A percentile compares a stretch with the other conserved stretches of the same genome.
Evolutionary conservation across 2,329 filamentous ascomycete genomes (phyloP).

Genomic region (Talaromyces albobiverticillius): DNA sequence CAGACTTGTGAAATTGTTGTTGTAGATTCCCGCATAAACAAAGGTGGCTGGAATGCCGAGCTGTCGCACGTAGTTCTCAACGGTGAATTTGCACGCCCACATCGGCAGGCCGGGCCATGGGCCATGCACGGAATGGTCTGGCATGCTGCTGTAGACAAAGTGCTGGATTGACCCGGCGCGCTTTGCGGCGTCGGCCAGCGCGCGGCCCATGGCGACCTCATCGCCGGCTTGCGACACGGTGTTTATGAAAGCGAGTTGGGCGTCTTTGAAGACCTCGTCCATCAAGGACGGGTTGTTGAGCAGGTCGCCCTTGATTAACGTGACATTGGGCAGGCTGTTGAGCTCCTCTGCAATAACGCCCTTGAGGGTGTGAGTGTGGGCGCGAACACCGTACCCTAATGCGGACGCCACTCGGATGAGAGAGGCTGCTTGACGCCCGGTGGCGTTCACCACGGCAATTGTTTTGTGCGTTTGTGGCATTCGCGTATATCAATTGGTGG

Average conservation of each 20-base stretch:
- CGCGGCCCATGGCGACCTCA: slow-evolving; percentile 84
- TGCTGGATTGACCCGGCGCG: slow-evolving; percentile 74
- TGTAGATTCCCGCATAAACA: slow-evolving; percentile 95
- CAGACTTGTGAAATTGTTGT: slow-evolving; percentile 96
- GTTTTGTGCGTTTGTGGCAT: slow-evolving; percentile 62
- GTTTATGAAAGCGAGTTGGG: slow-evolving; percentile 93
- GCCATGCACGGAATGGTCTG: slow-evolving; percentile 81
- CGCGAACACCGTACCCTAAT: slow-evolving; percentile 88
- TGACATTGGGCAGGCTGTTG: slow-evolving; percentile 75
- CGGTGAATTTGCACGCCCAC: slow-evolving; percentile 88
- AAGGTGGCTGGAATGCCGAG: slow-evolving; percentile 84
- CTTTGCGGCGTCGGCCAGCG: slow-evolving; percentile 85
- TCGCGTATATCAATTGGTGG: slow-evolving; percentile 17
- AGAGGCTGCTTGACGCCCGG: slow-evolving; percentile 91
- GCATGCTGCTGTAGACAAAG: slow-evolving; percentile 96
- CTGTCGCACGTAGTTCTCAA: slow-evolving; percentile 86
- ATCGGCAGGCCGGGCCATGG: slow-evolving; percentile 82
- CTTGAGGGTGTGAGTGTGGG: slow-evolving; percentile 82
- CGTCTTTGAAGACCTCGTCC: slow-evolving; percentile 73
- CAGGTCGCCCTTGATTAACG: slow-evolving; percentile 63
- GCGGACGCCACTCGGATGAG: slow-evolving; percentile 92
- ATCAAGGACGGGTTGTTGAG: slow-evolving; percentile 72
- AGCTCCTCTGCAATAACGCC: slow-evolving; percentile 88
- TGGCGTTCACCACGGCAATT: slow-evolving; percentile 92
- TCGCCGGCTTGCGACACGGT: slow-evolving; percentile 90